Base-by-base conservation (phyloP, 2,329 filamentous ascomycete genomes). In the Tolypocladium sp. region DNA sequence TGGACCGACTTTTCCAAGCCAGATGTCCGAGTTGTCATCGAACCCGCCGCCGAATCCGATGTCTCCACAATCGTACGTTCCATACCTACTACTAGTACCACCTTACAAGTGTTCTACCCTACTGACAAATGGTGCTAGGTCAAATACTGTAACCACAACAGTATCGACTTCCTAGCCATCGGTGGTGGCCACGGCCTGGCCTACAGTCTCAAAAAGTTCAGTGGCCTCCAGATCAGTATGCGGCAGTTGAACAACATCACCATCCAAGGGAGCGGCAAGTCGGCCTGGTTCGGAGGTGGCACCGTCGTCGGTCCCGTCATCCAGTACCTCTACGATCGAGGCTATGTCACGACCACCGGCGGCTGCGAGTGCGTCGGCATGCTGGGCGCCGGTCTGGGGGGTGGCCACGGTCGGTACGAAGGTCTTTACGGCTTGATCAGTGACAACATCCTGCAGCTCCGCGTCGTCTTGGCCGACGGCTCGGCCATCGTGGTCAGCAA, bases 381-480 rank as follows among this genome's bases (percentile, higher is more conserved):
- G 40, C 62, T 70, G 33, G 70, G 68, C 1, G 67, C 69, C 4
- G 66, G 59, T 0, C 67, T 72, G 1, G 70, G 70, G 2, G 70
- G 70, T 15, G 70, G 70, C 4, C 68, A 70, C 35, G 70, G 70
- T 2, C 65, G 67, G 56, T 64, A 68, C 1, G 68, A 72, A 49
- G 68, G 68, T 17, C 63, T 65, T 33, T 63, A 69, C 33, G 69
- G 69, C 22, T 61, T 70, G 5, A 66, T 69, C 12, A 65, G 68
- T 7, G 74, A 76, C 58, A 69, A 72, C 41, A 66, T 74, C 40
- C 44, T 74, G 27, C 70, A 66, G 0, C 59, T 70, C 27, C 66
- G 71, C 25, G 62, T 74, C 1, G 73, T 74, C 7, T 61, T 70
- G 7, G 66, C 72, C 30, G 64, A 71, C 38, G 72, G 72, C 6